Base-by-base conservation (phyloP, 768 basidiomycete genomes). In the Pholiota molesta region DNA sequence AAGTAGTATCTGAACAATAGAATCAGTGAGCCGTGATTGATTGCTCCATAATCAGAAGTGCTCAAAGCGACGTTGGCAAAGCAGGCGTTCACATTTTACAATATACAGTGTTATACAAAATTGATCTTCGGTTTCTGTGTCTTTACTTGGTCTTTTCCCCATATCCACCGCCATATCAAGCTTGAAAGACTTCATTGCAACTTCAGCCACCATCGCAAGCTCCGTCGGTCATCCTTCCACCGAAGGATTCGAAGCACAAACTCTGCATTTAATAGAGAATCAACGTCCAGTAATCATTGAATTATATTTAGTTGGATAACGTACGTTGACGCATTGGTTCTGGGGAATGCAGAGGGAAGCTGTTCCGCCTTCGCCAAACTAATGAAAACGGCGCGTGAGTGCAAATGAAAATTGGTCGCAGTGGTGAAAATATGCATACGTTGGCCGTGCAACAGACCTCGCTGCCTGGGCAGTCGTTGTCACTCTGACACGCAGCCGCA, bases 201-300 rank as follows among this genome's bases (percentile, higher is more conserved):
- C 26, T 26, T 58, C 51, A 58, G 45, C 57, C 57, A n/a, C 57
- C 57, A 35, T 58, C 57, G 45, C 57, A 58, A 26, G 31, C 35
- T 13, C 57, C 57, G 19, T 58, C 57, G 26, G 57, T 44, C 45
- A 49, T 58, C 29, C 57, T 31, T 17, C 57, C 57, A 58, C 44
- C 57, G 21, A 58, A 58, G 33, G 57, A 58, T 26, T 58, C 57
- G 57, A 49, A 58, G n/a, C 57, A 58, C 16, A 47, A 47, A 29
- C 57, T 49, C 57, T 58, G 42, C 28, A 19, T 17, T 10, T 23
- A 14, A 35, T 21, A 33, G 2, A 26, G 26, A 26, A 26, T 26
- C 26, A 4, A 26, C 26, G 26, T 16, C 16, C n/a, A 42, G 40
- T n/a, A 42, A 2, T 4, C 40, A n/a, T n/a, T 3, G 31, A 28